Conservation (phyloP, 106 monocot species). For the Hemerocallis citrina region DNA sequence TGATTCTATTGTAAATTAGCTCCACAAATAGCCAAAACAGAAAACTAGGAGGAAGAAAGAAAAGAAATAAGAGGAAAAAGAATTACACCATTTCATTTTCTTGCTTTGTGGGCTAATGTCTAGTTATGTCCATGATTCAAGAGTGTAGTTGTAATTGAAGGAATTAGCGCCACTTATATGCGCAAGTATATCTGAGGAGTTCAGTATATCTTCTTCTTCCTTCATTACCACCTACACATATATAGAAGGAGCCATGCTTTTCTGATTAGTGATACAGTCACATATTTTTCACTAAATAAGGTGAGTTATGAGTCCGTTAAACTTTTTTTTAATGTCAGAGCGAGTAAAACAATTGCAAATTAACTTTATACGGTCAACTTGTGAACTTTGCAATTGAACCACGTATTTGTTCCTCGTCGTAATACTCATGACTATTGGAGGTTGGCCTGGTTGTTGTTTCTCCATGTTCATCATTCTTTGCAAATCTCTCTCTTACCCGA, state of each 20-base stretch:
- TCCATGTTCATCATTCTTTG: conserved; percentile 71
- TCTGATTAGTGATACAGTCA: too few relatives aligned
- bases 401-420: conserved; percentile 51
- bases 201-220: conserved; percentile 38
- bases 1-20: too few relatives aligned
- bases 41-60: background rate
- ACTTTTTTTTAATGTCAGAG: too few relatives aligned
- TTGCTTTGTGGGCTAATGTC: background rate
- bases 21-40: too few relatives aligned
- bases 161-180: conserved; percentile 43
- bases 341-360: too few relatives aligned
- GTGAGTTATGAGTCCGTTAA: too few relatives aligned
- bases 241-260: background rate
- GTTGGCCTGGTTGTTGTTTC: conserved; percentile 21
- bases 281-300: too few relatives aligned
- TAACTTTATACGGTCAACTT: too few relatives aligned
- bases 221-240: conserved; percentile 33
- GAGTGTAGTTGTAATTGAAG: conserved; percentile 46
- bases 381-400: too few relatives aligned
- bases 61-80: conserved; percentile 8
- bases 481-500: conserved; percentile 74
- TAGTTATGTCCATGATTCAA: conserved; percentile 44
- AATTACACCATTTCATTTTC: background rate
- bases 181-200: conserved; percentile 34
- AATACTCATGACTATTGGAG: conserved; percentile 27